Conservation (phyloP, 169 alveolate genomes). For the Cryptosporidium meleagridis region DNA sequence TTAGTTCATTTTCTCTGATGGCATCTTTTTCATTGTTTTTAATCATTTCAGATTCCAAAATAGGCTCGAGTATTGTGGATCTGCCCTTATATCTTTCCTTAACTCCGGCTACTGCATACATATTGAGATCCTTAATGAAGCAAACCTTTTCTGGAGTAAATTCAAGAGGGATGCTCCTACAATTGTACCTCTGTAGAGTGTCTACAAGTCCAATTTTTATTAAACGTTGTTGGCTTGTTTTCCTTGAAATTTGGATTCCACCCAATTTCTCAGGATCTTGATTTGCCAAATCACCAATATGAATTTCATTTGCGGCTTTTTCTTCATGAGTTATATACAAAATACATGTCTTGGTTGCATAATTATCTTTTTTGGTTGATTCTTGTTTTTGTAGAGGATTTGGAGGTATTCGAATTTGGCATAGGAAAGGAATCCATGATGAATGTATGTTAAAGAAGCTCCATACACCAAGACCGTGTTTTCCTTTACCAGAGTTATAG, state of each 20-base stretch:
- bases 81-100: neutral
- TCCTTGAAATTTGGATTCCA: neutral
- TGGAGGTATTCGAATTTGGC: slow-evolving; percentile 23
- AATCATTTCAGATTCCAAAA: neutral
- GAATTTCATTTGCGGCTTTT: neutral
- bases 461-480: slow-evolving; percentile 50
- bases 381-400: neutral
- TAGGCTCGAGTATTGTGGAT: neutral
- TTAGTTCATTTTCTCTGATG: neutral
- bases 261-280: neutral
- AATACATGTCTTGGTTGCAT: slow-evolving; percentile 1
- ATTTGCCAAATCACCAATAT: neutral
- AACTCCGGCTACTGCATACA: slow-evolving; percentile 53
- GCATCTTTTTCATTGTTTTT: neutral
- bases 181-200: slow-evolving; percentile 52
- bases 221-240: neutral
- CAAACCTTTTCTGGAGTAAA: slow-evolving; percentile 72
- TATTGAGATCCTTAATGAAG: slow-evolving; percentile 25
- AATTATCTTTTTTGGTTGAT: neutral
- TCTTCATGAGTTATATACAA: slow-evolving; percentile 38
- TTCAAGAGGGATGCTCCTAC: slow-evolving; percentile 31
- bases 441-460: slow-evolving; percentile 66
- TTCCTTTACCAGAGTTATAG: slow-evolving; percentile 17
- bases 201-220: slow-evolving; percentile 30
- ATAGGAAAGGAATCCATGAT: slow-evolving; percentile 29